Base-by-base conservation (phyloP, 352 stramenopile genomes). In the Phytopythium vexans region DNA sequence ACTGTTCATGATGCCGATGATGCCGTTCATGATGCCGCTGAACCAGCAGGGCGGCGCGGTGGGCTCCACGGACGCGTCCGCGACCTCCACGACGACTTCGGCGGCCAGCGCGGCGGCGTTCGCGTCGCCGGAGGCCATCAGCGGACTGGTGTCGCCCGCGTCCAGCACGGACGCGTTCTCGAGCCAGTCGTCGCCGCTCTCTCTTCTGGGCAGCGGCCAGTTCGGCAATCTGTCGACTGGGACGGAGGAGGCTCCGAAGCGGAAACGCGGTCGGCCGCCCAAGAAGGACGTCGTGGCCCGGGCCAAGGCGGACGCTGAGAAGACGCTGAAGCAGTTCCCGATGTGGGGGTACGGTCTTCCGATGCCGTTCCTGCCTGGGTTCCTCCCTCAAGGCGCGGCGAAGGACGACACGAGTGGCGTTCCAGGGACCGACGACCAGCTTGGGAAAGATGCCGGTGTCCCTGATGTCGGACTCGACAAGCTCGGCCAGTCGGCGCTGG, bases 1-100 rank as follows among this genome's bases (percentile, higher is more conserved):
- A 52, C 65, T 87, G 38, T 70, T 89, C 42, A 89, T 89, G 78
- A 86, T 86, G 74, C 75, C 78, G 48, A 87, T 89, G 72, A 83
- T 89, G 60, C 79, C 79, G 38, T 70, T 87, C 33, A 85, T 89
- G 76, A 79, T 85, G 62, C 73, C 68, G 15, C 50, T 82, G 48
- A 77, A 80, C 54, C 73, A 79, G 41, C 63, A 64, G 55, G 41
- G 54, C 37, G 54, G 52, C 47, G 60, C 43, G 32, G 37, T 47
- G 40, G 47, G 52, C 37, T 48, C 57, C 36, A 45, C 45, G 9
- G 4, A 16, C 4, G 31, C 38, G 6, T 46, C 49, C 27, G 31
- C 38, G 49, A 10, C 38, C 14, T 9, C 49, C n/a, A 45, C 38
- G 16, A 39, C 3, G 14, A 46, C 40, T 6, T 45, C 48, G 3